Percentiles rank a stretch among this genome's conserved stretches.
These are phyloP conservation scores for Chloromonas sp. DNA, from an alignment of 163 green algal genomes.

Conservation along the genomic window DNA sequence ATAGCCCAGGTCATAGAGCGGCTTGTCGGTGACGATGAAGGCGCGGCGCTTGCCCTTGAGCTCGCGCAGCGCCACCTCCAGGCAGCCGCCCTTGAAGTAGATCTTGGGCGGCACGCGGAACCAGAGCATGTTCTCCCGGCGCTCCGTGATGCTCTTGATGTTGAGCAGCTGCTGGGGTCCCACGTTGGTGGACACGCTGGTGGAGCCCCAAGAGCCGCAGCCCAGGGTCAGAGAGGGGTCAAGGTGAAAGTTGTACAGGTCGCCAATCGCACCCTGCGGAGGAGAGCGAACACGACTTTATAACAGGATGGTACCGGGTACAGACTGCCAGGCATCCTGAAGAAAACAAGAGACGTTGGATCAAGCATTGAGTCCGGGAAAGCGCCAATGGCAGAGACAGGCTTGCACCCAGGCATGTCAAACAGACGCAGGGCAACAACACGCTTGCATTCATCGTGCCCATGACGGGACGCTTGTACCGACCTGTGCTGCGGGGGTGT, in stretches of 20 bases:
- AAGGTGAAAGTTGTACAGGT: conserved; percentile 69
- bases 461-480: neutral
- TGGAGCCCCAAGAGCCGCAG: conserved; percentile 59
- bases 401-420: neutral
- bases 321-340: too few relatives aligned
- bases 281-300: neutral
- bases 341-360: neutral
- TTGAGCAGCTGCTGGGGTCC: conserved; percentile 64
- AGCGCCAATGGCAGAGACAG: too few relatives aligned
- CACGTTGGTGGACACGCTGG: conserved; percentile 59
- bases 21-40: conserved; percentile 62
- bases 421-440: neutral
- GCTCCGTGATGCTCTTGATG: conserved; percentile 57
- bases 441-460: neutral
- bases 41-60: conserved; percentile 46
- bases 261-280: conserved; percentile 43
- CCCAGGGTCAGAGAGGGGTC: conserved; percentile 65
- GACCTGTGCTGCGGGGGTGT: conserved; percentile 51
- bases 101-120: conserved; percentile 62
- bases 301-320: neutral
- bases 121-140: conserved; percentile 73
- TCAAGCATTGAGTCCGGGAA: conserved; percentile 10
- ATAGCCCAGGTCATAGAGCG: conserved; percentile 56
- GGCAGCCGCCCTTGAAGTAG: conserved; percentile 49
- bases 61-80: conserved; percentile 51